Base-by-base conservation (phyloP, 2,329 filamentous ascomycete species). In the Chaetothyriales sp. region DNA sequence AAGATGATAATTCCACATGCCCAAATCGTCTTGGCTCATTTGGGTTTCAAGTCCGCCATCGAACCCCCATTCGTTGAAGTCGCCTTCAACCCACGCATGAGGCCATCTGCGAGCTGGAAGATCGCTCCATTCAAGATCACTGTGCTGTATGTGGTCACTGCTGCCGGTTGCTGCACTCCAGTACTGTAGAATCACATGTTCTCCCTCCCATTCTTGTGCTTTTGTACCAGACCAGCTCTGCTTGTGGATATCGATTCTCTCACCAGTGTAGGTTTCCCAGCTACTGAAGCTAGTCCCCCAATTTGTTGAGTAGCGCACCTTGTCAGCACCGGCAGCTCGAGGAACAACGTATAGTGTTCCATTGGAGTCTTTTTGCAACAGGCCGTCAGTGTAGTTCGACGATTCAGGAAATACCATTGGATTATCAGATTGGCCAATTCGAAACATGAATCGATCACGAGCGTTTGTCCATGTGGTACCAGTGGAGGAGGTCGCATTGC, bases 101-200 rank as follows among this genome's bases (percentile, higher is more conserved):
- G 77, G 77, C 60, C 73, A 75, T n/a, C 72, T 67, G 20, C 75
- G 66, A 8, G 69, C 60, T 6, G 33, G 33, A 2, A 9, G 33
- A 40, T 40, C 33, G 13, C 33, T 40, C 33, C 33, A 40, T 63
- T 61, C 2, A n/a, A 73, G 59, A 63, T 79, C 76, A 40, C 69
- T 70, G 56, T 78, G 73, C 59, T 78, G 73, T 8, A 75, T 61
- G 56, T 77, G 73, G 49, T 70, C 67, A 56, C 71, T 73, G 54
- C 74, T 77, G 2, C 74, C 73, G 19, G 73, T 65, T 44, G 70
- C 63, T 50, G 67, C 63, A 56, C 71, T 75, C 72, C 70, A 80
- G 62, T 78, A 80, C 56, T 78, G 74, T 15, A 77, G 68, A 45
- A 72, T 70, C 22, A 79, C 67, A 58, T 79, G 76, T 37, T 77